Evolutionary conservation across 2,329 filamentous ascomycete genomes (phyloP).

Genomic region (Purpureocillium takamizusanense): DNA sequence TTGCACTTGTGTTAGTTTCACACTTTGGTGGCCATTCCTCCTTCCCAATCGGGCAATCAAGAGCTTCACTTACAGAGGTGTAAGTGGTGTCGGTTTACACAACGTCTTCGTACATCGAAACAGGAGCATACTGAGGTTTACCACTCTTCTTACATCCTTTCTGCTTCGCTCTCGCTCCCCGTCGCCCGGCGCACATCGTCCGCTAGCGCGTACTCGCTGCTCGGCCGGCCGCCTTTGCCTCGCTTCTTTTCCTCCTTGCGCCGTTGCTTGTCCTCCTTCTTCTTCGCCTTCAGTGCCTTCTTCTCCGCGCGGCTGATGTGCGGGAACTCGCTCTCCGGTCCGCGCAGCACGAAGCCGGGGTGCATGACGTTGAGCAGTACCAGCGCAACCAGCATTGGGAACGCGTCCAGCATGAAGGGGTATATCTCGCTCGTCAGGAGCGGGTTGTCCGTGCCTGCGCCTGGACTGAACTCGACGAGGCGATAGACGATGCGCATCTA

Average conservation of each 20-base stretch:
- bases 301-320: conserved; percentile 16
- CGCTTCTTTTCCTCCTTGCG: neutral
- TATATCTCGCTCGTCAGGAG: conserved; percentile 40
- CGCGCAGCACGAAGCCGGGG: conserved; percentile 32
- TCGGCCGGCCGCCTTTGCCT: neutral
- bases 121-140: too few species aligned
- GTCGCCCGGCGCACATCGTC: neutral
- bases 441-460: conserved; percentile 30
- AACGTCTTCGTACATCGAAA: too few species aligned
- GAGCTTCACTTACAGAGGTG: too few species aligned
- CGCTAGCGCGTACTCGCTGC: neutral
- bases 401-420: conserved; percentile 40
- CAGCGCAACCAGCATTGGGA: conserved; percentile 44
- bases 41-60: too few species aligned
- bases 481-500: conserved; percentile 52
- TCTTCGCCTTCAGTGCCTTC: conserved; percentile 30
- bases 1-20: neutral
- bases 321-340: conserved; percentile 33
- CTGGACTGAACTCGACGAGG: conserved; percentile 44
- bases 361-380: conserved; percentile 31
- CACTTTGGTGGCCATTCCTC: neutral
- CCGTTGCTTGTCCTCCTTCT: conserved; percentile 10
- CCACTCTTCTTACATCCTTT: too few species aligned
- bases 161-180: neutral
- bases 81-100: too few species aligned